Evolutionary conservation across 2,329 filamentous ascomycete genomes (phyloP).

Genomic region (Xylariaceae sp.): DNA sequence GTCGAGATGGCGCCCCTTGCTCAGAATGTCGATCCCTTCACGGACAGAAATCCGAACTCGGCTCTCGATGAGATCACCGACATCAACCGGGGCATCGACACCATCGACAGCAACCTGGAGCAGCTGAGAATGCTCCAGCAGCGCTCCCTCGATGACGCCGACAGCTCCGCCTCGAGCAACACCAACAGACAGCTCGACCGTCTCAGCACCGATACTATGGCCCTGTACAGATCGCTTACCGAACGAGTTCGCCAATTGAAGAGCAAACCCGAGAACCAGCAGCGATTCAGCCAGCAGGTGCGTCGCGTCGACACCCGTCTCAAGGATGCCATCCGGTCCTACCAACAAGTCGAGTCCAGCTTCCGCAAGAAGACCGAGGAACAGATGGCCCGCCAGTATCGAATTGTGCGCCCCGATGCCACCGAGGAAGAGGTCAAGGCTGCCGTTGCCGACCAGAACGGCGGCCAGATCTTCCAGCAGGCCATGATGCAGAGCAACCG

Average conservation of each 20-base stretch:
- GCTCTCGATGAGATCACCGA: constrained; percentile 81
- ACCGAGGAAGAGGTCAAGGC: constrained; percentile 70
- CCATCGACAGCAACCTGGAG: constrained; percentile 66
- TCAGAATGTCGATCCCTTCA: constrained; percentile 46
- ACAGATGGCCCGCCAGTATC: constrained; percentile 83
- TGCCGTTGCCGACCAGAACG: constrained; percentile 66
- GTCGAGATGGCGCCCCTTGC: constrained; percentile 68
- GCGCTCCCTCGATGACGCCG: constrained; percentile 67
- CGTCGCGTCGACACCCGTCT: constrained; percentile 73
- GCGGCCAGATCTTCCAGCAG: constrained; percentile 81
- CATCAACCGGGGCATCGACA: constrained; percentile 70
- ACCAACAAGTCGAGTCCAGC: constrained; percentile 72
- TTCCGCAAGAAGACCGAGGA: constrained; percentile 77
- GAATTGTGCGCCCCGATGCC: constrained; percentile 80
- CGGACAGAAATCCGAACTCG: constrained; percentile 58
- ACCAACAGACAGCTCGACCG: constrained; percentile 65
- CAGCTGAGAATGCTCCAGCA: constrained; percentile 67
- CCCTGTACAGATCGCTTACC: constrained; percentile 71
- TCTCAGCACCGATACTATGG: constrained; percentile 75
- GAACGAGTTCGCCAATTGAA: constrained; percentile 78
- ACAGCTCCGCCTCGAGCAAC: constrained; percentile 61
- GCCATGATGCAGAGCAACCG: constrained; percentile 77
- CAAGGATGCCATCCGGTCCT: constrained; percentile 74
- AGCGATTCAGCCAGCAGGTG: constrained; percentile 74
- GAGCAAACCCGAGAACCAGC: constrained; percentile 68